A percentile compares a stretch with the other conserved stretches of the same genome.
These are phyloP conservation scores for Ceratocystis papillata DNA, from an alignment of 2,329 filamentous ascomycete species.

Conservation along the genomic window DNA sequence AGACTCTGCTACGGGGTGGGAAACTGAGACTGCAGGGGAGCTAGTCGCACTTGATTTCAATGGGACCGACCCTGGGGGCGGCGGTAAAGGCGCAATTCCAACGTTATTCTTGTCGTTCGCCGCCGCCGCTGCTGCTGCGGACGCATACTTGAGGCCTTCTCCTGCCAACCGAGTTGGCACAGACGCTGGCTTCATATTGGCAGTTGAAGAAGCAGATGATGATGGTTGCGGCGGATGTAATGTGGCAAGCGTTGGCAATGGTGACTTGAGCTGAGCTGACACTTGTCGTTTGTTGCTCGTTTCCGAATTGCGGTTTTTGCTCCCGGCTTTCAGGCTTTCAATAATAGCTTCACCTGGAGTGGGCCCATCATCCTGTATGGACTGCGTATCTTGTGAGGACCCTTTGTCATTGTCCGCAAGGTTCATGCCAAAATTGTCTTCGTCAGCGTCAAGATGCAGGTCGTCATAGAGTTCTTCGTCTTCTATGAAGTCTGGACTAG, in stretches of 20 bases:
- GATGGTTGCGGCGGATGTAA: constrained; percentile 63
- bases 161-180: constrained; percentile 73
- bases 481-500: constrained; percentile 81
- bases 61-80: constrained; percentile 58
- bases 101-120: constrained; percentile 79
- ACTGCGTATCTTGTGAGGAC: constrained; percentile 93
- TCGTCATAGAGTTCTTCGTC: constrained; percentile 95
- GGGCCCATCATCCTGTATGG: constrained; percentile 68
- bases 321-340: constrained; percentile 32
- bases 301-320: constrained; percentile 41
- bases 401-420: constrained; percentile 65
- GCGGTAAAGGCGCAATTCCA: constrained; percentile 85
- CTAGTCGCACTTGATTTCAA: constrained; percentile 43
- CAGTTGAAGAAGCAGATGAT: constrained; percentile 49
- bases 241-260: constrained; percentile 82
- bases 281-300: constrained; percentile 52
- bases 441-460: constrained; percentile 81
- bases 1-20: constrained; percentile 34
- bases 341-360: constrained; percentile 29
- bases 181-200: constrained; percentile 82
- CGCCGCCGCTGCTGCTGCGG: constrained; percentile 84
- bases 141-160: constrained; percentile 92
- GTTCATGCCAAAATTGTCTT: constrained; percentile 71
- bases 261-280: constrained; percentile 88
- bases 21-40: constrained; percentile 41